Evolutionary conservation across 257 asterid species (phyloP).

Genomic region (Nicotiana attenuata): DNA sequence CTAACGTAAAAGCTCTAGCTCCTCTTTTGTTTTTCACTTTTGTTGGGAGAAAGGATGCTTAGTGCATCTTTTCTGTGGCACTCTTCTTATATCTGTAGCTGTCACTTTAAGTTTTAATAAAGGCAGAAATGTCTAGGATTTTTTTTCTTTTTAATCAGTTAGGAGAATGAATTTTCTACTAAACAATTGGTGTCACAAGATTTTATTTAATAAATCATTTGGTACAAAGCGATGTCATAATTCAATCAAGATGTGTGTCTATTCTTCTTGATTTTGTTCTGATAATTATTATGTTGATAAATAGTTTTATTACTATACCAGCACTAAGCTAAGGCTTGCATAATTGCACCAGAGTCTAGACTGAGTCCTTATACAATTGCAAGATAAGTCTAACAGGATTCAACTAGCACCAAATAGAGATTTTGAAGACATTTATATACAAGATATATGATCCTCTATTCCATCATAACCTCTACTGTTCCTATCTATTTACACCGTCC

Average conservation of each 20-base stretch:
- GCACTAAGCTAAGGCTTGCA: background rate
- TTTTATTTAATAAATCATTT: background rate
- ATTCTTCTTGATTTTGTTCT: background rate
- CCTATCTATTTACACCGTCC: background rate
- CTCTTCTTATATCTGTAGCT: background rate
- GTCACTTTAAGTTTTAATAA: background rate
- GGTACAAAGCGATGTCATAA: background rate
- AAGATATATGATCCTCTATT: background rate
- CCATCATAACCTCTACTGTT: background rate
- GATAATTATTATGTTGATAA: background rate
- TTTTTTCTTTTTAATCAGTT: background rate
- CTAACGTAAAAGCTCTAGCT: background rate
- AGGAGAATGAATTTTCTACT: background rate
- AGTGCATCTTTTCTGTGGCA: background rate
- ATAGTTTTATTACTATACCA: background rate
- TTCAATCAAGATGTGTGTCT: background rate
- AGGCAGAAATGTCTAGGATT: background rate
- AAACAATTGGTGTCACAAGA: background rate
- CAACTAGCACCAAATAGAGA: background rate
- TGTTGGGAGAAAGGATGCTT: background rate
- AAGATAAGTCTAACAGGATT: background rate
- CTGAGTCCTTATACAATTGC: background rate
- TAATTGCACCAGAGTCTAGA: background rate
- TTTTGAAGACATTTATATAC: background rate
- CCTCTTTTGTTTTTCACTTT: background rate